Evolutionary conservation across 768 basidiomycete species (phyloP).

Genomic region (Hortiboletus flavorubellus): DNA sequence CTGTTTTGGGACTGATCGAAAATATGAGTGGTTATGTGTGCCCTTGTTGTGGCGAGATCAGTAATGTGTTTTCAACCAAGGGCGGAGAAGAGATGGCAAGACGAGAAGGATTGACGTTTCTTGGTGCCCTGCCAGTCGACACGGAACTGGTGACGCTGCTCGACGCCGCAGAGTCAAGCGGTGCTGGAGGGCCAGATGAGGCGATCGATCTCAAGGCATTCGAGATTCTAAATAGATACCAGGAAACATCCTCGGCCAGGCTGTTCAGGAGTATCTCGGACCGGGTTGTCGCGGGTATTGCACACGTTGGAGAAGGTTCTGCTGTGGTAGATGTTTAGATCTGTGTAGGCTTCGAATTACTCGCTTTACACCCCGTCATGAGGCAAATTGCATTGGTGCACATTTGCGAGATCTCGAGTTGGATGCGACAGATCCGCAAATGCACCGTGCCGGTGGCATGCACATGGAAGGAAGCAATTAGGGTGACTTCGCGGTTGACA

Average conservation of each 20-base stretch:
- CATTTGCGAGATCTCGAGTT: background rate
- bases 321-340: background rate
- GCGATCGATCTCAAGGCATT: constrained; percentile 36
- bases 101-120: constrained; percentile 66
- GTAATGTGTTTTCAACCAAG: constrained; percentile 91
- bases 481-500: constrained; percentile 1
- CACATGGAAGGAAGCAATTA: background rate
- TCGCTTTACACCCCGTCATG: background rate
- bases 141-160: constrained; percentile 83
- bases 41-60: constrained; percentile 94
- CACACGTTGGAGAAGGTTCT: constrained; percentile 10
- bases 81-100: constrained; percentile 88
- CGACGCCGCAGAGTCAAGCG: constrained; percentile 54
- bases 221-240: constrained; percentile 58
- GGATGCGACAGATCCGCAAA: constrained; percentile 9
- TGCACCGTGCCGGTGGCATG: background rate
- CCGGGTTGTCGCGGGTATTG: constrained; percentile 36
- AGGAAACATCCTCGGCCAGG: constrained; percentile 62
- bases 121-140: constrained; percentile 92
- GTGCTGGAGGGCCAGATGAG: constrained; percentile 17
- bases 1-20: constrained; percentile 89
- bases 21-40: constrained; percentile 99
- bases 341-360: background rate
- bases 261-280: constrained; percentile 62
- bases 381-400: background rate